Percentiles rank a stretch among this genome's conserved stretches.
phyloP scores from a whole-genome alignment of 768 basidiomycete genomes.

The Lactarius quietus region DNA sequence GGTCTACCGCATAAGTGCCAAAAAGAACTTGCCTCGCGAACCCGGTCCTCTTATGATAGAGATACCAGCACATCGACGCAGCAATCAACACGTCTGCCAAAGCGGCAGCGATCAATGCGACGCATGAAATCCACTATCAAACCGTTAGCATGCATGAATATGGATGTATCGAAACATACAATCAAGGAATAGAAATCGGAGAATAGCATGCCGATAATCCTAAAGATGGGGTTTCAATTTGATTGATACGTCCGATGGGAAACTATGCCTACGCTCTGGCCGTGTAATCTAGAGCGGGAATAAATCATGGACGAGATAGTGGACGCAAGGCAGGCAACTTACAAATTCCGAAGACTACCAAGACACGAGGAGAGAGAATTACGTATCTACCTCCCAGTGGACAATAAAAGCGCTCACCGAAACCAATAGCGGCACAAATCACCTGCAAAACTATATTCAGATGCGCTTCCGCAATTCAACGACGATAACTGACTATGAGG shows the following conservation, averaged over 20 bases:
- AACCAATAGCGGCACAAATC: constrained; percentile 41
- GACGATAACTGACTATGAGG: not conserved
- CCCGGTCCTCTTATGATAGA: constrained; percentile 47
- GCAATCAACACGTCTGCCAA: constrained; percentile 50
- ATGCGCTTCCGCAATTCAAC: not conserved
- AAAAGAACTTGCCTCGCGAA: constrained; percentile 36
- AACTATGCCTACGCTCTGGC: constrained; percentile 39
- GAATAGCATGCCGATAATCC: constrained; percentile 33
- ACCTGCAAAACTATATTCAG: constrained; percentile 22
- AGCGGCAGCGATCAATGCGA: constrained; percentile 45
- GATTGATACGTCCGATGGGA: not conserved
- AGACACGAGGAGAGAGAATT: not conserved
- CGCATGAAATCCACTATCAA: constrained; percentile 46
- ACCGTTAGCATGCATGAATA: not conserved
- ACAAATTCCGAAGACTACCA: constrained; percentile 22
- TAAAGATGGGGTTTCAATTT: constrained; percentile 17
- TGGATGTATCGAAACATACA: constrained; percentile 26
- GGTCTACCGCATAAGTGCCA: not conserved
- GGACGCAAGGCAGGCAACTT: constrained; percentile 13
- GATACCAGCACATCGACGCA: constrained; percentile 44
- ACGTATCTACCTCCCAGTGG: not conserved
- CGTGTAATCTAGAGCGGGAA: constrained; percentile 40
- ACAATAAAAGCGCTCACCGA: constrained; percentile 35
- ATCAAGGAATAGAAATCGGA: constrained; percentile 34
- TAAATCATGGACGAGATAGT: not conserved